phyloP scores from a whole-genome alignment of 1,284 basidiomycete genomes.

The Austroboletus niveus region DNA sequence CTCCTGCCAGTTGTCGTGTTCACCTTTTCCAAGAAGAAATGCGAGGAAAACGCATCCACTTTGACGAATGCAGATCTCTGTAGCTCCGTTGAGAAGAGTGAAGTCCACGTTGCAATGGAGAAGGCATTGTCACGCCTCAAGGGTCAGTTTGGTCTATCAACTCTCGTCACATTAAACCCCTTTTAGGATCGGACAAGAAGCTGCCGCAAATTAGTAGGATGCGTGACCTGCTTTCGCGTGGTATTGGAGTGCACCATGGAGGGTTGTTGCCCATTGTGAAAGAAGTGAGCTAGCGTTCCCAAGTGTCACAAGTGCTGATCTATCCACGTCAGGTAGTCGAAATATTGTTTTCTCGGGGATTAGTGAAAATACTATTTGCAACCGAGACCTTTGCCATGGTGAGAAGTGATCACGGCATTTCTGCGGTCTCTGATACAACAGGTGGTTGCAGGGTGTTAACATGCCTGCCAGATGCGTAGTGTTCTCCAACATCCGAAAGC shows the following conservation, averaged over 20 bases:
- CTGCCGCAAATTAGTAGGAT: conserved; percentile 95
- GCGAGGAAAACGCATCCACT: conserved; percentile 94
- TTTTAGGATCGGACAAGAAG: conserved; percentile 81
- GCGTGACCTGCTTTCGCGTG: conserved; percentile 86
- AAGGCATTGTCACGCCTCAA: conserved; percentile 89
- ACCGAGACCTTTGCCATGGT: conserved; percentile 99
- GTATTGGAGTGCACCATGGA: conserved; percentile 97
- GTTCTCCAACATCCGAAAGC: conserved; percentile 94
- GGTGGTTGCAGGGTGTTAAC: conserved; percentile 80
- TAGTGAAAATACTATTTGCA: conserved; percentile 97
- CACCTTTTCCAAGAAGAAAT: conserved; percentile 95
- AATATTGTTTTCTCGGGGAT: conserved; percentile 91
- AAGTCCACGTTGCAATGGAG: conserved; percentile 94
- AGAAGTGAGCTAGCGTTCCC: conserved; percentile 54
- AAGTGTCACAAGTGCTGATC: not conserved
- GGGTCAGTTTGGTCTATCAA: conserved; percentile 46
- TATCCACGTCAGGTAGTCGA: conserved; percentile 77
- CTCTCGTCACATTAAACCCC: conserved; percentile 8
- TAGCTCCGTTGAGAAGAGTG: conserved; percentile 88
- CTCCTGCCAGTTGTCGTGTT: conserved; percentile 96
- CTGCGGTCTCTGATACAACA: conserved; percentile 5
- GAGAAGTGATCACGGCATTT: conserved; percentile 16
- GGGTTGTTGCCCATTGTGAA: conserved; percentile 97
- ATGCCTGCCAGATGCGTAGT: conserved; percentile 99
- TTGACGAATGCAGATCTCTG: conserved; percentile 89